A percentile compares a stretch with the other conserved stretches of the same genome.
Evolutionary conservation across 441 rosid species (phyloP).

Genomic region (Raphanus hybrid): DNA sequence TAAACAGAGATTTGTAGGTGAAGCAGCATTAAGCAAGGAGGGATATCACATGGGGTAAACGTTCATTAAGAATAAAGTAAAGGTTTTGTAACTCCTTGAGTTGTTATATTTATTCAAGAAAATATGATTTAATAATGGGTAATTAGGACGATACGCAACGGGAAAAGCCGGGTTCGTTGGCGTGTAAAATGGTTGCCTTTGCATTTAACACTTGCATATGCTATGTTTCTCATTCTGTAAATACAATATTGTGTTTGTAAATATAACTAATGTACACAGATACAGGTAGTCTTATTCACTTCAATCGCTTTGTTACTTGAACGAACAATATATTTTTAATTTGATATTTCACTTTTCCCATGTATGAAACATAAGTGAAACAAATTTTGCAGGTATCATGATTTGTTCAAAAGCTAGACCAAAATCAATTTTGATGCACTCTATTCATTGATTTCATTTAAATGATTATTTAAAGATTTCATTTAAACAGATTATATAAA

Average conservation of each 20-base stretch:
- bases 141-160: constrained; percentile 41
- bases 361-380: neutral
- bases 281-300: neutral
- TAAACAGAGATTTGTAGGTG: constrained; percentile 47
- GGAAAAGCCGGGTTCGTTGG: constrained; percentile 71
- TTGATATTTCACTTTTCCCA: neutral
- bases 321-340: neutral
- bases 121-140: neutral
- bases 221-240: constrained; percentile 17
- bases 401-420: neutral
- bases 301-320: neutral
- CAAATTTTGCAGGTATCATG: neutral
- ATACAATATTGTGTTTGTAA: neutral
- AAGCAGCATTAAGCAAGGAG: constrained; percentile 61
- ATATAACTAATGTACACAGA: neutral
- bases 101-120: neutral
- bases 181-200: constrained; percentile 54
- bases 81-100: constrained; percentile 8
- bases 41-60: constrained; percentile 82
- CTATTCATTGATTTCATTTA: neutral
- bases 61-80: constrained; percentile 53
- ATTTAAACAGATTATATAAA: too few relatives aligned
- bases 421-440: neutral
- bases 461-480: neutral
- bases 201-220: constrained; percentile 45